Evolutionary conservation across 768 basidiomycete species (phyloP).

Genomic region (Phlebiopsis gigantea): DNA sequence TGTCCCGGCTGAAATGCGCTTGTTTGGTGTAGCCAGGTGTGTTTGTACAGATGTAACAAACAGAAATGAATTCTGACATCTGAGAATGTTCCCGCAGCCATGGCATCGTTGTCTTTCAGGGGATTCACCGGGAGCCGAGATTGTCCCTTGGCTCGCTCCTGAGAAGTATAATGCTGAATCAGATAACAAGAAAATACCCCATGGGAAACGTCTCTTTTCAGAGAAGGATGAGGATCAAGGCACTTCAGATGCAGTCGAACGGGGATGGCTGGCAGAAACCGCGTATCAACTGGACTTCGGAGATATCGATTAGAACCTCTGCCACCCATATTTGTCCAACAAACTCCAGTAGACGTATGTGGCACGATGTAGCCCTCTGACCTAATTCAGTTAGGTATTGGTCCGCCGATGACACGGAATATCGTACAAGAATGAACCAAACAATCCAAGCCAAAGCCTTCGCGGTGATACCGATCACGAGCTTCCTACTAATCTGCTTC

Average conservation of each 20-base stretch:
- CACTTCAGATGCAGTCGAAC: conserved; percentile 7
- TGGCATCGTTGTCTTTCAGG: not conserved
- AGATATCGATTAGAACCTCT: conserved; percentile 6
- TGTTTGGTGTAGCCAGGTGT: not conserved
- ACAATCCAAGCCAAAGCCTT: conserved; percentile 9
- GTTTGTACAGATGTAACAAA: not conserved
- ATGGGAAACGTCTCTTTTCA: conserved; percentile 9
- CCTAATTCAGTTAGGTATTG: not conserved
- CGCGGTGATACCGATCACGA: conserved; percentile 11
- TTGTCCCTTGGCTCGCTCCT: conserved; percentile 14
- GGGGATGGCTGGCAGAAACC: not conserved
- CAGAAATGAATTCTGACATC: not conserved
- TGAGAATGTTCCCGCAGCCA: not conserved
- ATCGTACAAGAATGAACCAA: conserved; percentile 1
- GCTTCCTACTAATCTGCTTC: conserved; percentile 11
- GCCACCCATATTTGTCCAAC: conserved; percentile 3
- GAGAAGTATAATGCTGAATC: conserved; percentile 11
- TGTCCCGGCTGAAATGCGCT: not conserved
- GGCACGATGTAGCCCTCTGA: conserved; percentile 4
- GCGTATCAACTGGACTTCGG: conserved; percentile 6
- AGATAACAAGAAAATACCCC: conserved; percentile 11
- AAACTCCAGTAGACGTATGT: conserved; percentile 2
- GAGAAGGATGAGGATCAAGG: conserved; percentile 9
- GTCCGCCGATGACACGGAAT: conserved; percentile 8
- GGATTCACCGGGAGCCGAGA: conserved; percentile 16